Base-by-base conservation (phyloP, 139 green algal genomes). In the Closterium sp. region DNA sequence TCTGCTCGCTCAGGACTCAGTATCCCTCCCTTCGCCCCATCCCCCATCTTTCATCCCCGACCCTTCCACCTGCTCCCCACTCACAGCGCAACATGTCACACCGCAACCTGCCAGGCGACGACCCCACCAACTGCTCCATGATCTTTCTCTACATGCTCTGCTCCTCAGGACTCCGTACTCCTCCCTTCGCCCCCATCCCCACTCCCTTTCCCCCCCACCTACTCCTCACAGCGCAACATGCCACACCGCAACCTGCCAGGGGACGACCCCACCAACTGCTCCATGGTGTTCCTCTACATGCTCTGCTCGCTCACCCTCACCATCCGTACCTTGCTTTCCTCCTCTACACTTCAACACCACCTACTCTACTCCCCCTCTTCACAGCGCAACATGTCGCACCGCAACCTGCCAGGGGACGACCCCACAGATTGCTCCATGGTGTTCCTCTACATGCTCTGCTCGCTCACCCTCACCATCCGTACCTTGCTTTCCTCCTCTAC, bases 391-490 rank as follows among this genome's bases (percentile, higher is more conserved):
- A 91, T 94, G 70, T 89, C 88, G n/a, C 91, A 94, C 29, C 30
- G 91, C 0, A 21, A 32, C 13, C 91, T 94, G 21, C 88, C 89
- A 9, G 92, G 92, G 9, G 85, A 94, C 31, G 89, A 94, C 79
- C 11, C 28, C 31, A 94, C 42, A 3, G 92, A 94, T 62, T 94
- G 92, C 84, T n/a, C 92, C 70, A 93, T 94, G 92, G 92, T 94
- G 86, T 94, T 94, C 27, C 34, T 94, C 21, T 94, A 94, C 89
- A 87, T 93, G 73, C 92, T 94, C 13, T 94, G 89, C n/a, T 93
- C 92, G 9, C 90, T 94, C 29, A 92, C 31, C 73, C 93, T 94
- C 62, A 27, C 62, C 27, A 22, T 27, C 2, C 17, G 13, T 79
- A 5, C 62, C 62, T 27, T 79, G 17, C 62, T 13, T 13, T 4